Percentiles rank a stretch among this genome's conserved stretches.
phyloP scores from a whole-genome alignment of 305 asterid genomes.

The Ilex paraguariensis region DNA sequence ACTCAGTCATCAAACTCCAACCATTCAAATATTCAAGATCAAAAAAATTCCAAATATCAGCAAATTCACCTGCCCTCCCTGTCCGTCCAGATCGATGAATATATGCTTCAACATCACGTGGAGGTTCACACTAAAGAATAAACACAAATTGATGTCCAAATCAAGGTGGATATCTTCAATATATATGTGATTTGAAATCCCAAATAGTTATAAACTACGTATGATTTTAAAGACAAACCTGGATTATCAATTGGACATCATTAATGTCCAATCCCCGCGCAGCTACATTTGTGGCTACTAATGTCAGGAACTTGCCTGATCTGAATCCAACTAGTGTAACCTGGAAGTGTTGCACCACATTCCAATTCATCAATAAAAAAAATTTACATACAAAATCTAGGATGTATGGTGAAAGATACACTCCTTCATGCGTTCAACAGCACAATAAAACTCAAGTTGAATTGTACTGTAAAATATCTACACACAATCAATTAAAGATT shows the following conservation, averaged over 20 bases:
- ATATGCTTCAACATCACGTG: constrained; percentile 95
- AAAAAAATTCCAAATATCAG: constrained; percentile 4
- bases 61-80: constrained; percentile 71
- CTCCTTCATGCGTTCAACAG: too few relatives aligned
- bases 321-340: constrained; percentile 81
- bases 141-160: background rate
- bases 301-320: constrained; percentile 74
- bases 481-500: too few relatives aligned
- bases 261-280: constrained; percentile 94
- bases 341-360: constrained; percentile 32
- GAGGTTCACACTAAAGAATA: constrained; percentile 83
- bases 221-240: constrained; percentile 36
- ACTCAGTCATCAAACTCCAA: constrained; percentile 1
- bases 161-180: constrained; percentile 10
- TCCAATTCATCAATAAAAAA: background rate
- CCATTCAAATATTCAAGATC: background rate
- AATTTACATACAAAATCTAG: too few relatives aligned
- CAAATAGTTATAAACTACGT: too few relatives aligned
- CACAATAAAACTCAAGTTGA: too few relatives aligned
- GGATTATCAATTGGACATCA: constrained; percentile 83
- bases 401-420: background rate
- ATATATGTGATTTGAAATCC: too few relatives aligned
- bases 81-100: constrained; percentile 98
- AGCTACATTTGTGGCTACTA: constrained; percentile 93
- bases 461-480: too few relatives aligned